Percentiles rank a stretch among this genome's conserved stretches.
Evolutionary conservation across 805 yeast genomes (phyloP).

Genomic region (Wickerhamomyces chambardii): DNA sequence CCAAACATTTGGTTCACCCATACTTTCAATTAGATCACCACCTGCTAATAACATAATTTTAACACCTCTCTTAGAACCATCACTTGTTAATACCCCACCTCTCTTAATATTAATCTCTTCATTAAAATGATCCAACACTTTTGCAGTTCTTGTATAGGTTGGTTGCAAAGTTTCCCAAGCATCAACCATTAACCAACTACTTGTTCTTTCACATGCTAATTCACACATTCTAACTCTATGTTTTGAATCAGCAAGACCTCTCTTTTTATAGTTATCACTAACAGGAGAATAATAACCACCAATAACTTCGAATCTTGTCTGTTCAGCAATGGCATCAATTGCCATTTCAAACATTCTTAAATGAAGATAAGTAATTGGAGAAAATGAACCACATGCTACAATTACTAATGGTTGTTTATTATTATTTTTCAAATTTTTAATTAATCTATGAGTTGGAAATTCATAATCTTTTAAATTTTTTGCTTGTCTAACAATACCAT

Average conservation of each 20-base stretch:
- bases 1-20: conserved; percentile 99
- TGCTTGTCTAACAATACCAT: conserved; percentile 87
- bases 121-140: conserved; percentile 93
- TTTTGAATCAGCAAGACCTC: conserved; percentile 80
- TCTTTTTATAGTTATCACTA: conserved; percentile 84
- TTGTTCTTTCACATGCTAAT: conserved; percentile 92
- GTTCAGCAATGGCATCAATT: conserved; percentile 83
- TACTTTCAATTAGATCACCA: conserved; percentile 93
- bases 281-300: conserved; percentile 98
- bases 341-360: conserved; percentile 99
- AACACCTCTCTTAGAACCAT: conserved; percentile 67
- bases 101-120: conserved; percentile 87
- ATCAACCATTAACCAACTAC: conserved; percentile 98
- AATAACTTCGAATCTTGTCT: conserved; percentile 87
- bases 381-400: conserved; percentile 96
- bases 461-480: conserved; percentile 53
- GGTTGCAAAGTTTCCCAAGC: conserved; percentile 98
- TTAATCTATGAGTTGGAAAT: conserved; percentile 85
- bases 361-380: conserved; percentile 92
- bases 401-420: conserved; percentile 83
- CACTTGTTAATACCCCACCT: conserved; percentile 64
- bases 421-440: conserved; percentile 58
- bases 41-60: conserved; percentile 96
- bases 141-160: conserved; percentile 86
- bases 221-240: conserved; percentile 98